Conservation (phyloP, 192 early-diverging fungal species). For the Coemansia umbellata region DNA sequence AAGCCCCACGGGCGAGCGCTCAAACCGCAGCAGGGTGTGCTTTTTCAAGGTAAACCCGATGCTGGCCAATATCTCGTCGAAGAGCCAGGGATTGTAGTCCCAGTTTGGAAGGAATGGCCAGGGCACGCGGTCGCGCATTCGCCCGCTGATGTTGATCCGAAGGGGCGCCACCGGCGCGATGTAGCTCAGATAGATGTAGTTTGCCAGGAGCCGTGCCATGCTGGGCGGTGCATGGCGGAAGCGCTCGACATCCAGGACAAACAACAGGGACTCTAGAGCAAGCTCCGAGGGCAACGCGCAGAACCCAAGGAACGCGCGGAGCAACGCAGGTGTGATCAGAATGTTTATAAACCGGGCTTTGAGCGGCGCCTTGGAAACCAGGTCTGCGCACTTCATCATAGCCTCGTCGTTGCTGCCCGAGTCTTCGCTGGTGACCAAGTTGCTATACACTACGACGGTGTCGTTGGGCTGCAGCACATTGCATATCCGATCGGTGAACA, state of each 20-base stretch:
- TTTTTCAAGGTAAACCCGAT: slow-evolving; percentile 73
- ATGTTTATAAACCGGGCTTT: slow-evolving; percentile 50
- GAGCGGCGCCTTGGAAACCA: slow-evolving; percentile 37
- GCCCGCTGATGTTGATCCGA: slow-evolving; percentile 66
- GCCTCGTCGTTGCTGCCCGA: slow-evolving; percentile 24
- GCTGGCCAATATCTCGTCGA: slow-evolving; percentile 77
- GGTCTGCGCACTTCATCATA: slow-evolving; percentile 4
- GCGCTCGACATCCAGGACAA: slow-evolving; percentile 82
- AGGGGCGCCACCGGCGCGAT: slow-evolving; percentile 63
- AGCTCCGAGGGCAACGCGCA: slow-evolving; percentile 60
- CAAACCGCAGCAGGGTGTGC: slow-evolving; percentile 69
- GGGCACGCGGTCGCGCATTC: slow-evolving; percentile 66
- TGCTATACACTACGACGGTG: slow-evolving; percentile 53
- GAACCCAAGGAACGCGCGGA: slow-evolving; percentile 43
- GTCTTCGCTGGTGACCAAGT: slow-evolving; percentile 8
- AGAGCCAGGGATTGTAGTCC: slow-evolving; percentile 62
- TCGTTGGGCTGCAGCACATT: slow-evolving; percentile 55
- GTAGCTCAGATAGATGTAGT: slow-evolving; percentile 78
- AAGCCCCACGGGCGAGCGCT: slow-evolving; percentile 53
- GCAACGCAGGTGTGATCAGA: slow-evolving; percentile 21
- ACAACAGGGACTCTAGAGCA: slow-evolving; percentile 74
- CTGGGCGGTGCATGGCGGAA: slow-evolving; percentile 56
- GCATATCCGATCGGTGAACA: slow-evolving; percentile 52
- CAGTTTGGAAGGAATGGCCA: slow-evolving; percentile 62
- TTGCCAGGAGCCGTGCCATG: slow-evolving; percentile 53